A percentile compares a stretch with the other conserved stretches of the same genome.
These are phyloP conservation scores for Aspergillus brasiliensis DNA, from an alignment of 2,329 filamentous ascomycete species.

Conservation along the genomic window DNA sequence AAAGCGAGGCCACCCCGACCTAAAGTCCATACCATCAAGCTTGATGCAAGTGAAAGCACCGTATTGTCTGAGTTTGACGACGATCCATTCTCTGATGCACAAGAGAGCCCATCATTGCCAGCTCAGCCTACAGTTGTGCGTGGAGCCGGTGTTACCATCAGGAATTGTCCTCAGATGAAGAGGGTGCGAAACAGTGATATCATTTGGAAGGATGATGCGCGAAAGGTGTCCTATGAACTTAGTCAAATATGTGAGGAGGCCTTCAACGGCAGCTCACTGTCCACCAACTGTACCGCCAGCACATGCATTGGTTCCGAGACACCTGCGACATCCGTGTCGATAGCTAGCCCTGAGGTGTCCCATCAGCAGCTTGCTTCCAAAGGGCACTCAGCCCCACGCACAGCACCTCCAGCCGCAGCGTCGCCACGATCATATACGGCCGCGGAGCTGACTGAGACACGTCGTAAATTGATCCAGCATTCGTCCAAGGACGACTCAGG, in stretches of 20 bases:
- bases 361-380: constrained; percentile 17
- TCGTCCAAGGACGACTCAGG: constrained; percentile 47
- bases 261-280: constrained; percentile 70
- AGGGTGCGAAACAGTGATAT: constrained; percentile 48
- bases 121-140: constrained; percentile 43
- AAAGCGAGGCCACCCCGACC: constrained; percentile 22
- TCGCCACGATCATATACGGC: constrained; percentile 56
- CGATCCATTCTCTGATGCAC: constrained; percentile 25
- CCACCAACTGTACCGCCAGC: constrained; percentile 51
- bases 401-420: constrained; percentile 40
- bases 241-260: constrained; percentile 90
- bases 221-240: constrained; percentile 80
- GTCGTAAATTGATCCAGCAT: constrained; percentile 58
- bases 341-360: constrained; percentile 33
- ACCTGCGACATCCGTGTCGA: constrained; percentile 51
- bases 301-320: constrained; percentile 51
- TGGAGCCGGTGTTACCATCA: constrained; percentile 31
- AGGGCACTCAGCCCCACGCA: constrained; percentile 41
- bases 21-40: constrained; percentile 27
- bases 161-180: constrained; percentile 41
- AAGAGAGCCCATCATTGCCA: constrained; percentile 43
- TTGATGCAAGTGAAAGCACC: constrained; percentile 29
- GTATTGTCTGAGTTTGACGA: constrained; percentile 22
- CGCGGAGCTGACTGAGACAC: constrained; percentile 60
- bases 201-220: constrained; percentile 73